Base-by-base conservation (phyloP, 2,329 filamentous ascomycete genomes). In the Cercospora sp. region DNA sequence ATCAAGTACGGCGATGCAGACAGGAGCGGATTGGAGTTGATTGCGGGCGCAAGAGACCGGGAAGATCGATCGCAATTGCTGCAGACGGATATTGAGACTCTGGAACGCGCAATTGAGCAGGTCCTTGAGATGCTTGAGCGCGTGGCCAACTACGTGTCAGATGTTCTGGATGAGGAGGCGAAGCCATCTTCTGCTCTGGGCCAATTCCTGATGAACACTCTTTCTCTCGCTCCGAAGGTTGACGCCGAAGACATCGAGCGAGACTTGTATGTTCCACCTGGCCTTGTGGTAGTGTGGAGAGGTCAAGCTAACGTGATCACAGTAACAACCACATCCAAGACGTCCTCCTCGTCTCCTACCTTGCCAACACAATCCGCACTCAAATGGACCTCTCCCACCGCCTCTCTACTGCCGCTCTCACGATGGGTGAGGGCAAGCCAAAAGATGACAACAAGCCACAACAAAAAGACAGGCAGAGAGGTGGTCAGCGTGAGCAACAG, bases 321-420 rank as follows among this genome's bases (percentile, higher is more conserved):
- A 88, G 87, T 88, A 99, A 99, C 89, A 97, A 96, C 86, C 95
- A 99, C 84, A 93, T 99, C 81, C 95, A 99, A 85, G 95, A 99
- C 81, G 94, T 99, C 69, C 89, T 99, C 73, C 94, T 98, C 81
- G 94, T 99, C 76, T 96, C 93, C 74, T 99, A 99, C 85, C 87
- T 99, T 72, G 93, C 95, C 80, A 99, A 98, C 87, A 97, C 93
- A 73, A 97, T 98, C 83, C 93, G 94, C 81, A 98, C 94, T 75
- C 95, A 99, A 85, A 97, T 99, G 84, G 95, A 98, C 78, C 89
- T 99, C 68, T 96, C 94, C 72, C 96, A 98, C 87, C 89, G 94
- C 72, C 85, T 99, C 77, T 94, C 94, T 64, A 95, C 83, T 9
- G 83, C 83, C 8, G 82, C 83, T 3, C 79, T 85, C 57, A 85